Evolutionary conservation across 2,329 filamentous ascomycete genomes (phyloP), one percentile per base, ranked within the genome.

Genomic region (Aspergillus transmontanensis): DNA sequence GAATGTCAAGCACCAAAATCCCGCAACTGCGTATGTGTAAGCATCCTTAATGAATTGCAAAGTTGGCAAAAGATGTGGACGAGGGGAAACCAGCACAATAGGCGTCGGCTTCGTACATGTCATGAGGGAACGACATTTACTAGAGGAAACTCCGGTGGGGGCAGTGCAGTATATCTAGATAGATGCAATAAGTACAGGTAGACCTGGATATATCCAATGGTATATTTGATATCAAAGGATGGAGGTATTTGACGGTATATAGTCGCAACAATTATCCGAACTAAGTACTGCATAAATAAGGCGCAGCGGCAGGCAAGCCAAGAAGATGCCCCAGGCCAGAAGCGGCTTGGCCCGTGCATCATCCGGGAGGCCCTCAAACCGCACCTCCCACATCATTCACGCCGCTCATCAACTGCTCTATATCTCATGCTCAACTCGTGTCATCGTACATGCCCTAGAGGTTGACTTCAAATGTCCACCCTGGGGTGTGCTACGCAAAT

Each of bases 391-490:
- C 69, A 69, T 68, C 69, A 59, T 65, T 65, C 65, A 63, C 34
- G 48, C 36, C 45, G 56, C 57, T 41, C 63, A 59, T 62, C 62
- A 61, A 56, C 66, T 58, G 64, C 63, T 65, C 59, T 68, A 64
- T 67, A 55, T 67, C 64, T 60, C 55, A 69, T 70, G 67, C 59
- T 59, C 63, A 58, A 59, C 43, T 54, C 55, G 61, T 65, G 62
- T 66, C 58, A 64, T 66, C 50, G 60, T 67, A 61, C 68, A 68
- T 72, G 66, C 70, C 71, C 70, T 69, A 72, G 71, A 74, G 70
- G 68, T 71, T 70, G 72, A 69, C 68, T 72, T 78, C 76, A 74
- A 75, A 78, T 78, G 76, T 76, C 72, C 72, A 74, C 68, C 71
- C 68, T 70, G 70, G 72, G 75, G 73, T 70, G 76, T 74, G 72